A percentile compares a stretch with the other conserved stretches of the same genome.
These are phyloP conservation scores for Cucurbita pepo DNA, from an alignment of 306 rosid genomes.

Conservation along the genomic window DNA sequence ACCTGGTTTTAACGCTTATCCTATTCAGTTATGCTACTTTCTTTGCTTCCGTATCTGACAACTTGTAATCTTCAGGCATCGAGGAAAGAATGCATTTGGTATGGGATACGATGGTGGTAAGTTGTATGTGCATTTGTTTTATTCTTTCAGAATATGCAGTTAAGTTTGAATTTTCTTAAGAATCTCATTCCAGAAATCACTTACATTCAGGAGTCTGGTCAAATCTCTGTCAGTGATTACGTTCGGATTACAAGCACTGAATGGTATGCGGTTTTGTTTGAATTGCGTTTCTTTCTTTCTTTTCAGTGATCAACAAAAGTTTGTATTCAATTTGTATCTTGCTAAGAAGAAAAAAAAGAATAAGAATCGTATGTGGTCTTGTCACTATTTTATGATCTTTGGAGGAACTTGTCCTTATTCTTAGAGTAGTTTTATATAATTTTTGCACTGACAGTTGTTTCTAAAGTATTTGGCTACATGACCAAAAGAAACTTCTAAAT, in stretches of 20 bases:
- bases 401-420: neutral
- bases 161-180: constrained; percentile 3
- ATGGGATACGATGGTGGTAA: constrained; percentile 95
- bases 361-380: constrained; percentile 34
- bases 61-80: constrained; percentile 41
- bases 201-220: constrained; percentile 69
- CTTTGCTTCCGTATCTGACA: constrained; percentile 1
- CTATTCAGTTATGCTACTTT: constrained; percentile 8
- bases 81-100: constrained; percentile 94
- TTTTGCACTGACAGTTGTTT: neutral
- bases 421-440: neutral
- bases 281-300: neutral
- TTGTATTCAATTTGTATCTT: neutral
- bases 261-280: constrained; percentile 29
- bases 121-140: constrained; percentile 12
- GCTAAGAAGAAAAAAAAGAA: neutral
- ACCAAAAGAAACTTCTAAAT: neutral
- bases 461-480: neutral
- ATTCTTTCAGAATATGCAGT: constrained; percentile 4
- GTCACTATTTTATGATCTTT: neutral
- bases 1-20: neutral
- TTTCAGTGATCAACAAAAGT: neutral
- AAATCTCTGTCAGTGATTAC: constrained; percentile 67
- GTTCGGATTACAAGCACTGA: constrained; percentile 78
- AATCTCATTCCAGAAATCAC: neutral